These are phyloP conservation scores for Aureobasidium sp. DNA, from an alignment of 2,329 filamentous ascomycete species.

Conservation along the genomic window DNA sequence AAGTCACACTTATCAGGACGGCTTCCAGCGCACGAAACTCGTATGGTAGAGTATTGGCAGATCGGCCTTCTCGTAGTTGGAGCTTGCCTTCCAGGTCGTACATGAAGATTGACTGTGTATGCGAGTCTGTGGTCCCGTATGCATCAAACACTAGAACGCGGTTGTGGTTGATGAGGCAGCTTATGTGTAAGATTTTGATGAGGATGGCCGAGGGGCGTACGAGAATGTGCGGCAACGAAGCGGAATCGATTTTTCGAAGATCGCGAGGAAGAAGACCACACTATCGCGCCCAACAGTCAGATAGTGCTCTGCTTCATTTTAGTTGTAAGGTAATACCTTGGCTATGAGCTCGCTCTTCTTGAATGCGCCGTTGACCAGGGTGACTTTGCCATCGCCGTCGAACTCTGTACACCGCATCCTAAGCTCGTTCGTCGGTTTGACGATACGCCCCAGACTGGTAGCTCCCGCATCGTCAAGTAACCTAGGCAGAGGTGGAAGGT, in stretches of 20 bases:
- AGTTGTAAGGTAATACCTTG: constrained; percentile 50
- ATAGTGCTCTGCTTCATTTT: background rate
- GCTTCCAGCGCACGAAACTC: constrained; percentile 95
- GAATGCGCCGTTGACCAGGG: constrained; percentile 88
- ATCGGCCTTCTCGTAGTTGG: constrained; percentile 61
- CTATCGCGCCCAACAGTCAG: constrained; percentile 34
- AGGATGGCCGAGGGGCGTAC: constrained; percentile 88
- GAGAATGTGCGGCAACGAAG: constrained; percentile 87
- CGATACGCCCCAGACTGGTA: constrained; percentile 49
- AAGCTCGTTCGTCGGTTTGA: constrained; percentile 76
- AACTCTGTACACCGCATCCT: constrained; percentile 90
- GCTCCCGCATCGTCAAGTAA: constrained; percentile 51
- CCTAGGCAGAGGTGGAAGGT: constrained; percentile 42
- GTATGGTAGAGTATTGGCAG: constrained; percentile 60
- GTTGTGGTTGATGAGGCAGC: constrained; percentile 90
- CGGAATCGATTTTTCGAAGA: constrained; percentile 94
- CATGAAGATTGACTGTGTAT: constrained; percentile 94
- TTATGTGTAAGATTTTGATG: constrained; percentile 91
- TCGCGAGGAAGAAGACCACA: constrained; percentile 91
- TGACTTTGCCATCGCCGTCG: constrained; percentile 84
- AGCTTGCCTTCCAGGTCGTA: constrained; percentile 93
- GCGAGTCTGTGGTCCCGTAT: constrained; percentile 88
- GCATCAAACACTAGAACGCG: constrained; percentile 93
- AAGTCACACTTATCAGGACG: constrained; percentile 86
- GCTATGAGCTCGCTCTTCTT: constrained; percentile 96